Conservation (phyloP, 148 eudicot species). For the Heliosperma pusillum region DNA sequence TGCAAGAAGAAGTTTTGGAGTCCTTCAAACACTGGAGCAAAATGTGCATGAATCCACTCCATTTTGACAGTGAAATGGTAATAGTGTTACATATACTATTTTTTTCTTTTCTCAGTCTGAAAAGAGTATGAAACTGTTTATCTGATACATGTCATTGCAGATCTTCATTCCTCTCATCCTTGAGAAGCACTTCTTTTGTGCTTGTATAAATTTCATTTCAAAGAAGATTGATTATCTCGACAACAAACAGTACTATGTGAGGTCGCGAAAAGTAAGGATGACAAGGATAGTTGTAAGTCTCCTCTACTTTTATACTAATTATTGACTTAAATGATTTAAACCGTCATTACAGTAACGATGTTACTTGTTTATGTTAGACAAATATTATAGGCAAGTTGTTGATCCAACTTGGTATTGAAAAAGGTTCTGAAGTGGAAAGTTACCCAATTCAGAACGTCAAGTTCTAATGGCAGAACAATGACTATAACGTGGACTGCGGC, state of each 20-base stretch:
- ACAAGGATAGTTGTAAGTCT: not conserved
- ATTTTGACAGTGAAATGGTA: no score
- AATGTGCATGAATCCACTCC: no score
- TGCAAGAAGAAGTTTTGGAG: no score
- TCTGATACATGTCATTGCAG: no score
- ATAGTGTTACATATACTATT: no score
- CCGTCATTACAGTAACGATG: not conserved
- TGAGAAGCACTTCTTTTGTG: not conserved
- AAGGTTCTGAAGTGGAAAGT: not conserved
- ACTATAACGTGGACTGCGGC: not conserved
- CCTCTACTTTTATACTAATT: not conserved
- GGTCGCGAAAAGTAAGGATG: not conserved
- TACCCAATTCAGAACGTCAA: not conserved
- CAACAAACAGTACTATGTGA: not conserved
- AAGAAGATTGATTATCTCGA: not conserved
- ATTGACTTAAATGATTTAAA: no score
- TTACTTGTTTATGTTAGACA: not conserved
- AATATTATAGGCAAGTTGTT: not conserved
- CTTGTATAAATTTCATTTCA: not conserved
- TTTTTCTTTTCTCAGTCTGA: no score
- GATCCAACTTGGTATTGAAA: not conserved
- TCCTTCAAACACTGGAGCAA: no score
- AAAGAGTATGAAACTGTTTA: no score
- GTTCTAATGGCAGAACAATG: not conserved
- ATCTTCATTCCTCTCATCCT: not conserved